These are phyloP conservation scores for Colletotrichum coccodes DNA, from an alignment of 2,329 filamentous ascomycete genomes.

Conservation along the genomic window DNA sequence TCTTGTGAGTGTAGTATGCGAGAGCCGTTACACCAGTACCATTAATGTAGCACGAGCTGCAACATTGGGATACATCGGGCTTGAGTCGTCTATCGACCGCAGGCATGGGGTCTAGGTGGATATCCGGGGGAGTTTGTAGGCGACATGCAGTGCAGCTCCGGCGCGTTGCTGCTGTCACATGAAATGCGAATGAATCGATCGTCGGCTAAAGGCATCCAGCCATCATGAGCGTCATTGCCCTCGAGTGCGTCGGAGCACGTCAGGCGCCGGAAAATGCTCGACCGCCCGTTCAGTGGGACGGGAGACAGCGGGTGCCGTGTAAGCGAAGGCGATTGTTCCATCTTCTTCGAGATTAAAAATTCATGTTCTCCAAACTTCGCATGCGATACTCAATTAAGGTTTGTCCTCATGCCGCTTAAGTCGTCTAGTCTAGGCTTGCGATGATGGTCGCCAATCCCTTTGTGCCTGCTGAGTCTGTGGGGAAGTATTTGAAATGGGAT, in stretches of 20 bases:
- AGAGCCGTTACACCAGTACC: constrained; percentile 8
- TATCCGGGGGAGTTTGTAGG: constrained; percentile 14
- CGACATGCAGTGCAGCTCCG: background rate
- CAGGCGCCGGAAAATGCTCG: background rate
- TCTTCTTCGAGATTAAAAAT: background rate
- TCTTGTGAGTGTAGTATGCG: constrained; percentile 1
- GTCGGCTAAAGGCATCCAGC: background rate
- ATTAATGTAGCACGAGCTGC: background rate
- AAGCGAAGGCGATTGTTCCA: background rate
- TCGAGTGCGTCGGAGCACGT: background rate
- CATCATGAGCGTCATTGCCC: background rate
- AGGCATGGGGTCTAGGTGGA: background rate
- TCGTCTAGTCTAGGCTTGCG: background rate
- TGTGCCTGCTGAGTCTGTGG: background rate
- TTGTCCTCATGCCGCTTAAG: background rate
- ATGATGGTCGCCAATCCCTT: background rate
- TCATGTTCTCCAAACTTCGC: background rate
- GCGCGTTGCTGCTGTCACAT: background rate
- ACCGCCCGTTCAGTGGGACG: background rate
- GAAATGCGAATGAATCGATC: background rate
- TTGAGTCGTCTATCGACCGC: background rate
- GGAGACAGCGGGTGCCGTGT: background rate
- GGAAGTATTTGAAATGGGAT: background rate
- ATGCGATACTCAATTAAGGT: background rate
- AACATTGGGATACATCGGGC: constrained; percentile 7